Evolutionary conservation across 768 basidiomycete genomes (phyloP), one percentile per base, ranked within the genome.

Genomic region (Tephrocybe rancida): DNA sequence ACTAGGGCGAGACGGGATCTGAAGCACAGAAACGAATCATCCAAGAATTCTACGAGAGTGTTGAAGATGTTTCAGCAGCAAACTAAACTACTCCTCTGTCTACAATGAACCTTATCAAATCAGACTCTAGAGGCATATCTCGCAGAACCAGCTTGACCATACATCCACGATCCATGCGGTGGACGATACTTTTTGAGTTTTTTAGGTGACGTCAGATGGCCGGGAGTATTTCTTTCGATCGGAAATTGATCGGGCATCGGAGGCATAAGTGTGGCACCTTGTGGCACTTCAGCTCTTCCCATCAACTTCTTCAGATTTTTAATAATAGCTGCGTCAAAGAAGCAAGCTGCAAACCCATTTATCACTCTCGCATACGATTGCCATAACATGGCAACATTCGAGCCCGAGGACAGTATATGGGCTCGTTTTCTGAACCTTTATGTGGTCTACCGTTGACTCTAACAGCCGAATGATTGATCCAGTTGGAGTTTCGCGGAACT

Each of bases 31-130:
- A 85, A 61, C 77, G 90, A 48, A 82, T 97, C 41, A 86, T 92
- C 43, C 79, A 78, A 61, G 94, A 95, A 64, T 93, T 95, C 66
- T 96, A 94, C 62, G 82, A 82, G n/a, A 85, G 82, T 3, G 88
- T 92, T 4, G 80, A 85, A 51, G 90, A 95, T 57, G 78, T 82
- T 48, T 80, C 84, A 3, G 74, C 83, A 5, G 74, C 83, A 5
- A 77, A 80, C 59, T 86, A 70, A 64, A 37, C 24, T 18, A 37
- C 35, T 37, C n/a, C 2, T 18, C 6, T 11, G 11, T 24, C 39
- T 46, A 34, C 34, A 35, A 6, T 19, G 30, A n/a, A n/a, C n/a
- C n/a, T n/a, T n/a, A n/a, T n/a, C n/a, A n/a, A n/a, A n/a, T n/a
- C n/a, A n/a, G n/a, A n/a, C n/a, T n/a, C n/a, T n/a, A n/a, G n/a